phyloP scores from a whole-genome alignment of 1,284 basidiomycete genomes.

The Puccinia triticina region DNA sequence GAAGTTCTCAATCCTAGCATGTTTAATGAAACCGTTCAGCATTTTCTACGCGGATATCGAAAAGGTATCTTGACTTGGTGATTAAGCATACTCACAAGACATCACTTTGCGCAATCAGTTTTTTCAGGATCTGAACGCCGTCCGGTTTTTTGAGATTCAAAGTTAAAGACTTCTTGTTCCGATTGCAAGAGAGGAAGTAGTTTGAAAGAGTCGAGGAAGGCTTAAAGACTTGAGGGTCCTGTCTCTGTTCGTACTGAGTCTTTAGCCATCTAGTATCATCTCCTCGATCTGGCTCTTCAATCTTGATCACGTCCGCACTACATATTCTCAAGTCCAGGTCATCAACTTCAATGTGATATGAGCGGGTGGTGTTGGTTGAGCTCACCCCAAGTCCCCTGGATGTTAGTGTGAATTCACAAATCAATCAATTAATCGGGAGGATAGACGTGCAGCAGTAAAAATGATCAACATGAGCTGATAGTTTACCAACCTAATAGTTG shows the following conservation, averaged over 20 bases:
- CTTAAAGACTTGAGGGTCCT: constrained; percentile 69
- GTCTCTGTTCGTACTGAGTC: constrained; percentile 55
- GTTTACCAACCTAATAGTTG: constrained; percentile 67
- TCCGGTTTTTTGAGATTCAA: constrained; percentile 79
- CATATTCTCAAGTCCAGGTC: neutral
- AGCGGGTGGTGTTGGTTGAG: neutral
- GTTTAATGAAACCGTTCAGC: neutral
- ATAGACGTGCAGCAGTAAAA: constrained; percentile 22
- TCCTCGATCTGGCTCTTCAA: constrained; percentile 68
- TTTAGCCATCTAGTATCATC: constrained; percentile 79
- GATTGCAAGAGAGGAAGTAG: constrained; percentile 86
- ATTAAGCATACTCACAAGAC: constrained; percentile 61
- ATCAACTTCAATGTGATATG: neutral
- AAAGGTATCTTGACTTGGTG: neutral
- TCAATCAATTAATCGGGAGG: neutral
- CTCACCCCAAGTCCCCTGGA: constrained; percentile 45
- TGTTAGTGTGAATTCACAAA: neutral
- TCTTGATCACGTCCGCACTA: constrained; percentile 82
- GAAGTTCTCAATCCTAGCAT: constrained; percentile 41
- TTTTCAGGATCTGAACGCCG: constrained; percentile 76
- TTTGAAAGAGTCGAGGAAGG: constrained; percentile 70
- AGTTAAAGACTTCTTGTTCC: constrained; percentile 77
- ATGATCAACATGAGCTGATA: constrained; percentile 54
- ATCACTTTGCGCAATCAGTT: constrained; percentile 75
- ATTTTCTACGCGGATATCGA: neutral